phyloP scores from a whole-genome alignment of 2,329 filamentous ascomycete genomes.

The Diaporthe citriasiana region DNA sequence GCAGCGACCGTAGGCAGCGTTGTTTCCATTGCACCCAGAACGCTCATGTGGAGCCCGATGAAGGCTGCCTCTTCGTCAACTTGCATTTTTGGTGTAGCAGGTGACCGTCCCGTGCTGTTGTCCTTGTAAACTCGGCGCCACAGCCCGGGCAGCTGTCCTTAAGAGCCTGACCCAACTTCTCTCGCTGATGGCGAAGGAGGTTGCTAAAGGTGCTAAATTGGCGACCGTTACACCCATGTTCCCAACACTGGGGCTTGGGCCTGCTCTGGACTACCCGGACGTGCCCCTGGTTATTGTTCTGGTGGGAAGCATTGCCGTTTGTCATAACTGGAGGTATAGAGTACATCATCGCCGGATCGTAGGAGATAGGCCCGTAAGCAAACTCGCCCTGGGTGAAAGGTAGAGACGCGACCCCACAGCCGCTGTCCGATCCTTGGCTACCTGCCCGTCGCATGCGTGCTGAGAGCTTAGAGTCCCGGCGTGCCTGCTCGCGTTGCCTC shows the following conservation, averaged over 20 bases:
- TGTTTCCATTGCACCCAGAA: too few relatives aligned
- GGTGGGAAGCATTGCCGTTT: constrained; percentile 47
- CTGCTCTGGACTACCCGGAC: constrained; percentile 82
- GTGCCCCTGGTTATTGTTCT: constrained; percentile 58
- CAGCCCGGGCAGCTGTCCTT: constrained; percentile 94
- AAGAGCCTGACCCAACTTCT: constrained; percentile 90
- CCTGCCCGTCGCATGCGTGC: constrained; percentile 65
- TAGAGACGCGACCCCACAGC: constrained; percentile 55
- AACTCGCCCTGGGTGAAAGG: constrained; percentile 60
- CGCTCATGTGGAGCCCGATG: constrained; percentile 53
- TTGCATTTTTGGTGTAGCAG: constrained; percentile 92
- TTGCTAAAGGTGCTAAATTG: constrained; percentile 98
- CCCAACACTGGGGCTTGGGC: constrained; percentile 95
- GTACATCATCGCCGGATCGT: too few relatives aligned
- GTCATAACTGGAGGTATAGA: too few relatives aligned
- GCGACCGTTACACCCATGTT: constrained; percentile 95
- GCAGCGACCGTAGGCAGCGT: too few relatives aligned
- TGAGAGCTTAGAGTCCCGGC: constrained; percentile 70
- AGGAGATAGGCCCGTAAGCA: constrained; percentile 50
- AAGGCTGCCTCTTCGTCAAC: constrained; percentile 64
- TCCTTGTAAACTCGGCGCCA: constrained; percentile 92
- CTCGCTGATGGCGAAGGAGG: constrained; percentile 89
- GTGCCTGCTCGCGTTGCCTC: constrained; percentile 71
- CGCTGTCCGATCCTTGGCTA: constrained; percentile 50
- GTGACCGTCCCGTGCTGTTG: constrained; percentile 89